Evolutionary conservation across 768 basidiomycete genomes (phyloP).

Genomic region (Lactifluus volemus): DNA sequence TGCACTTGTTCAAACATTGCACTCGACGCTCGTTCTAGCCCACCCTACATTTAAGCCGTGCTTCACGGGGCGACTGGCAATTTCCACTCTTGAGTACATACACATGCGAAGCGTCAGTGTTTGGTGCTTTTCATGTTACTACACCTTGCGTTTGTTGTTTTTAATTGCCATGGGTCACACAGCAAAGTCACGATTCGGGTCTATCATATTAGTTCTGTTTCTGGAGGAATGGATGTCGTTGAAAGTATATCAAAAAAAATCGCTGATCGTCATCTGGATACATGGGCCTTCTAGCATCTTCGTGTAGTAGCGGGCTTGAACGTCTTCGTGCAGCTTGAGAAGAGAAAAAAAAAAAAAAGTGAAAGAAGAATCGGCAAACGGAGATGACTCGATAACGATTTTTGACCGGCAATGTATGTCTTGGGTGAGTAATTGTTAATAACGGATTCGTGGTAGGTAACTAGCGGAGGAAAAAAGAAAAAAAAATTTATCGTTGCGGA

Average conservation of each 20-base stretch:
- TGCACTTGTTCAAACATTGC: neutral
- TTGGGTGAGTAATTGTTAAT: conserved; percentile 1
- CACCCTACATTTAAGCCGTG: neutral
- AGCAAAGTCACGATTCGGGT: neutral
- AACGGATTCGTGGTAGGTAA: neutral
- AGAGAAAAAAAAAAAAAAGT: neutral
- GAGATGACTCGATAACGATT: no score
- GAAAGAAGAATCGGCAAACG: neutral
- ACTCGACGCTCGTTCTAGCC: conserved; percentile 1
- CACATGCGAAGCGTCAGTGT: neutral
- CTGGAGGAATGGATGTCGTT: neutral
- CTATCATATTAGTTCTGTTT: neutral
- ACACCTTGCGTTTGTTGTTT: no score
- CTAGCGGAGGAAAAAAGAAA: no score
- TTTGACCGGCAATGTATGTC: no score
- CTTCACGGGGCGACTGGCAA: neutral
- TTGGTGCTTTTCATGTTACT: no score
- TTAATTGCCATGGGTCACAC: no score
- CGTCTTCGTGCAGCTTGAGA: neutral
- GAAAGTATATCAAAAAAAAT: neutral
- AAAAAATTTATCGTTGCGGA: neutral
- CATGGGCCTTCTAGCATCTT: no score
- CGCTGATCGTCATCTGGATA: no score
- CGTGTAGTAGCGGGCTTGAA: neutral
- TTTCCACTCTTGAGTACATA: neutral